Conservation (phyloP, 1,284 basidiomycete species). For the Cerrena zonata region DNA sequence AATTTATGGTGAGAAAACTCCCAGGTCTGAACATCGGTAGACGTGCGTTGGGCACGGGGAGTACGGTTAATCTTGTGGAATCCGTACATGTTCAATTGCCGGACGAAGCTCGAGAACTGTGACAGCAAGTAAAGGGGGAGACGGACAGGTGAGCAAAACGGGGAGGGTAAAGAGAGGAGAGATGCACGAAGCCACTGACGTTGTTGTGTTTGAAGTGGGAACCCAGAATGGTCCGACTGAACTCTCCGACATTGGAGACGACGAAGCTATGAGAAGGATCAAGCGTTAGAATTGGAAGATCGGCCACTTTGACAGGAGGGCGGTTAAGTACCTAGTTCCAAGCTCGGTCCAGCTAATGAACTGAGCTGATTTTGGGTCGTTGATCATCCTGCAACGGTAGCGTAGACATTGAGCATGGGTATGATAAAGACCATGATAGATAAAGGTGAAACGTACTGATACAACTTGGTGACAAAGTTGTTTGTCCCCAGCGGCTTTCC, state of each 20-base stretch:
- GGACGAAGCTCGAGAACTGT: constrained; percentile 86
- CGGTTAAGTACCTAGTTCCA: constrained; percentile 49
- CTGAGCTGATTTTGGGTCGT: constrained; percentile 67
- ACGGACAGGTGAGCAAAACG: neutral
- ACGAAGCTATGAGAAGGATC: constrained; percentile 49
- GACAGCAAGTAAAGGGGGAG: no score
- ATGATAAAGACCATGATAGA: constrained; percentile 1
- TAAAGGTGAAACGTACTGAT: constrained; percentile 52
- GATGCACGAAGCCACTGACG: constrained; percentile 35
- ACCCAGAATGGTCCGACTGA: constrained; percentile 73
- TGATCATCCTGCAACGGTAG: constrained; percentile 60
- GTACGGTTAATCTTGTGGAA: constrained; percentile 73
- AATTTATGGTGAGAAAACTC: constrained; percentile 92
- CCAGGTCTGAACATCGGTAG: constrained; percentile 83
- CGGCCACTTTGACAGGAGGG: neutral
- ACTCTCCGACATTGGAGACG: constrained; percentile 76
- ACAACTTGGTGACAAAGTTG: constrained; percentile 79
- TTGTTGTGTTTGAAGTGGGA: constrained; percentile 83
- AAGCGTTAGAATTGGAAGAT: neutral
- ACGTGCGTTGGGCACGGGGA: constrained; percentile 85
- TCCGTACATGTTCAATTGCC: constrained; percentile 97
- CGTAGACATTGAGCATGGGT: neutral
- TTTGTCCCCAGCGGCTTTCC: constrained; percentile 68
- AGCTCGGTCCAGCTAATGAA: constrained; percentile 77
- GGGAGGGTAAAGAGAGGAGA: constrained; percentile 53